phyloP scores from a whole-genome alignment of 495 filamentous ascomycete species.

The Neurospora sp. region DNA sequence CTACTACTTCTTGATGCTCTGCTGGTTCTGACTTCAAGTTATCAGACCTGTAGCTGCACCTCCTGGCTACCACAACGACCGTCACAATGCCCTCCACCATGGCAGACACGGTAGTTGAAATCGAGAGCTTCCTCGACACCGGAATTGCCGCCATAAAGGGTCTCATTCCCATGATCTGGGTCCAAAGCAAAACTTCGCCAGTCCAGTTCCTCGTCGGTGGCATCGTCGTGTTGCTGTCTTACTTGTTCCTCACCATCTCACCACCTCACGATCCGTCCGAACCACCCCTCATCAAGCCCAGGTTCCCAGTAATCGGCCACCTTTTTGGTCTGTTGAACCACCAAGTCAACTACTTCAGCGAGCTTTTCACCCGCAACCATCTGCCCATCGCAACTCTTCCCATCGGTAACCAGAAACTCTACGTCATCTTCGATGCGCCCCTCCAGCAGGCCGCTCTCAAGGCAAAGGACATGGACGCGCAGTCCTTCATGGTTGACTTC shows the following conservation, averaged over 20 bases:
- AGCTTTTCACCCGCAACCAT: neutral
- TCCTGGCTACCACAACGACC: neutral
- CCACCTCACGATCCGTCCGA: constrained; percentile 13
- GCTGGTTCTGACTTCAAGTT: neutral
- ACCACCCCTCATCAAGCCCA: constrained; percentile 9
- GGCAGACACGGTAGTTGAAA: neutral
- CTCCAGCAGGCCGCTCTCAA: constrained; percentile 22
- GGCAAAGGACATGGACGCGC: constrained; percentile 13
- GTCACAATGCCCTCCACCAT: neutral
- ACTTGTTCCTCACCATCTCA: neutral
- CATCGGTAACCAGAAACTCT: constrained; percentile 12
- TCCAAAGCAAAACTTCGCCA: constrained; percentile 11
- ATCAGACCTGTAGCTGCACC: neutral
- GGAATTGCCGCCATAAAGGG: constrained; percentile 11
- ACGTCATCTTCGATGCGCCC: constrained; percentile 17
- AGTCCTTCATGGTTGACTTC: constrained; percentile 5
- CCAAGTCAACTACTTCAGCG: constrained; percentile 2
- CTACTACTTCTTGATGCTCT: neutral
- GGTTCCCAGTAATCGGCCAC: constrained; percentile 15
- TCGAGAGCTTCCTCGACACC: constrained; percentile 6
- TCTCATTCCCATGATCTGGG: constrained; percentile 14
- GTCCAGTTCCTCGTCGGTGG: constrained; percentile 13
- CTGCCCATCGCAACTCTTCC: constrained; percentile 32
- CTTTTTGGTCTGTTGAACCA: constrained; percentile 2
- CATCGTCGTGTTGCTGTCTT: neutral